These are phyloP conservation scores for Hymenoscyphus fraxineus DNA, from an alignment of 2,329 filamentous ascomycete species.

Conservation along the genomic window DNA sequence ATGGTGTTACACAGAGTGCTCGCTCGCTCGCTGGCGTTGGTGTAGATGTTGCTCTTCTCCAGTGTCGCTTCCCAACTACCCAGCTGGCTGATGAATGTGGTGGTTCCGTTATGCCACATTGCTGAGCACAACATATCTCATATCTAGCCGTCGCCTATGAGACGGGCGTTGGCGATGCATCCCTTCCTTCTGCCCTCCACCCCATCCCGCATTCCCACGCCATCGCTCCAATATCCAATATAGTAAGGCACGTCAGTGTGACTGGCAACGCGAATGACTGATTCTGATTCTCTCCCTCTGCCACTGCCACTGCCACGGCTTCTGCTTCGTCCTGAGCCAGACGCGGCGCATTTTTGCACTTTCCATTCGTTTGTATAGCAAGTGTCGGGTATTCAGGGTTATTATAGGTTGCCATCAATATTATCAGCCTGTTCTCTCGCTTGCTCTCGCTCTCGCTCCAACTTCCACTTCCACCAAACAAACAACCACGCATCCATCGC, in stretches of 20 bases:
- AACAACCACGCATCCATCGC: neutral
- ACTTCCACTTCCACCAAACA: neutral
- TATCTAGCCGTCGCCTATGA: conserved; percentile 19
- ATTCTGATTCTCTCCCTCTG: neutral
- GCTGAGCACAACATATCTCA: conserved; percentile 5
- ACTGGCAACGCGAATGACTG: conserved; percentile 7
- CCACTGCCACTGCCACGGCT: neutral
- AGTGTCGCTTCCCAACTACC: neutral
- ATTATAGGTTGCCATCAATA: neutral
- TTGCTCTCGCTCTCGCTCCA: neutral
- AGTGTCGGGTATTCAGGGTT: neutral
- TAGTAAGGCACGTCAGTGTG: conserved; percentile 14
- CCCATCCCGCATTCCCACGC: conserved; percentile 3
- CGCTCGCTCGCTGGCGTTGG: neutral
- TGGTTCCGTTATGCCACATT: conserved; percentile 3
- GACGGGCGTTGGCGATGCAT: conserved; percentile 11
- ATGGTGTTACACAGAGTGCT: neutral
- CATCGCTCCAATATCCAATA: conserved; percentile 3
- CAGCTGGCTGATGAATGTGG: conserved; percentile 9
- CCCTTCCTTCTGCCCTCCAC: neutral
- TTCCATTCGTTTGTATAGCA: neutral
- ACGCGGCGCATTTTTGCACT: neutral
- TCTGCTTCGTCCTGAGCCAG: neutral
- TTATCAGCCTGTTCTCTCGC: neutral
- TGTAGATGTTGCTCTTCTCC: neutral